phyloP scores from a whole-genome alignment of 1,284 basidiomycete species.

The Butyriboletus appendiculatus region DNA sequence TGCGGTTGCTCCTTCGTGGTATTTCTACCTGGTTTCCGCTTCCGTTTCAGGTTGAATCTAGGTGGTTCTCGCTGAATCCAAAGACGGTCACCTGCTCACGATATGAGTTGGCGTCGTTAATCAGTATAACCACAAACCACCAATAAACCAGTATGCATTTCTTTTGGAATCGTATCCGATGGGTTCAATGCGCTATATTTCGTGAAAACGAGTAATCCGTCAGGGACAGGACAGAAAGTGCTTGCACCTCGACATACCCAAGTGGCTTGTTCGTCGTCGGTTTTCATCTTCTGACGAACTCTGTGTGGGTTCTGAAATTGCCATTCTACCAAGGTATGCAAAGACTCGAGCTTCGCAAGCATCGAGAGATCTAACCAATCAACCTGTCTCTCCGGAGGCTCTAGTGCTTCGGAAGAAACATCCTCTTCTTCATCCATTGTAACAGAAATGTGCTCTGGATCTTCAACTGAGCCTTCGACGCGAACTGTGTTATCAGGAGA shows the following conservation, averaged over 20 bases:
- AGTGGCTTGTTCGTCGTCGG: constrained; percentile 69
- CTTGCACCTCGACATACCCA: constrained; percentile 57
- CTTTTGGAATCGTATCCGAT: constrained; percentile 82
- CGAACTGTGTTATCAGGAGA: constrained; percentile 1
- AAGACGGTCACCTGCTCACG: constrained; percentile 64
- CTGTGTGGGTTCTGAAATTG: constrained; percentile 75
- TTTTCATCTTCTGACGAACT: constrained; percentile 70
- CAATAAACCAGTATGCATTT: constrained; percentile 90
- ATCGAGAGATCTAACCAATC: constrained; percentile 73
- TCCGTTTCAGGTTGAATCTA: constrained; percentile 59
- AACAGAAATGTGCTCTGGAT: neutral
- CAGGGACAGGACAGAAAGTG: neutral
- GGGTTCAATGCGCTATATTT: constrained; percentile 75
- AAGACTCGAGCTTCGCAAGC: constrained; percentile 74
- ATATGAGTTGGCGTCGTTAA: constrained; percentile 4
- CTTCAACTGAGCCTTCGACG: neutral
- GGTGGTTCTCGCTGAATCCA: constrained; percentile 82
- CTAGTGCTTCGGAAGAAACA: constrained; percentile 12
- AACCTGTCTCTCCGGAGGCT: constrained; percentile 24
- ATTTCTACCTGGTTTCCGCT: constrained; percentile 38
- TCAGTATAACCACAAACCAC: constrained; percentile 46
- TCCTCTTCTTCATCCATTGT: constrained; percentile 31
- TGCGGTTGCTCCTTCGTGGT: constrained; percentile 23
- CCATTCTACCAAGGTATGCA: constrained; percentile 76
- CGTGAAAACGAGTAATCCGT: constrained; percentile 2